Base-by-base conservation (phyloP, 1,284 basidiomycete species). In the Cutaneotrichosporon mucoides region DNA sequence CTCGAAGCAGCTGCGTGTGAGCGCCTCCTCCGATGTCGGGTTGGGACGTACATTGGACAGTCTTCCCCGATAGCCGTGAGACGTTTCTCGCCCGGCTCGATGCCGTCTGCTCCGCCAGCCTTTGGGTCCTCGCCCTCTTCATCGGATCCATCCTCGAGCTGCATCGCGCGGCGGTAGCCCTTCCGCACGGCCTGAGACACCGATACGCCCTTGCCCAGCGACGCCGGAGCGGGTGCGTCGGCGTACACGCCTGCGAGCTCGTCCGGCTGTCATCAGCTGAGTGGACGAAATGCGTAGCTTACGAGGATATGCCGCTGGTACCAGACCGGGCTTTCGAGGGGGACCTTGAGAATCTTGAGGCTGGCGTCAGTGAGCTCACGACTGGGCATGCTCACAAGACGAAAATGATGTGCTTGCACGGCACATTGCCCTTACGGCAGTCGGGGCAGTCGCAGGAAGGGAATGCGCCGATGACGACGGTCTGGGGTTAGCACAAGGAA, bases 381-480 rank as follows among this genome's bases (percentile, higher is more conserved):
- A 13, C 42, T 15, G 12, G 33, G 46, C 13, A 3, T 61, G 71
- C 60, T 24, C 24, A 75, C 73, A 72, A 71, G 42, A 73, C 65
- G 53, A 73, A 75, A n/a, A 75, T 67, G 52, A 73, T 68, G 53
- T 75, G 73, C 55, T 75, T 73, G 65, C 73, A 75, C 8, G 71
- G 71, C 7, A 57, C 56, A 51, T 72, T 70, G 7, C 70, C 69
- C 48, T 70, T 75, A 15, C 37, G n/a, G 24, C 38, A 55, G 49
- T 75, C 73, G 7, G 73, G 71, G 57, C 73, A 75, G 55, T 75
- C 67, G 60, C 73, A 75, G 15, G 38, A 35, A 2, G 68, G 70
- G 2, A 49, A 11, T 11, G 38, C 37, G 42, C 61, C 65, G 34
- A 75, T 68, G 5, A 37, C 53, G 33, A 72, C 59, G 3, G 67